These are phyloP conservation scores for Hericium rajendrae DNA, from an alignment of 768 basidiomycete species.

Conservation along the genomic window DNA sequence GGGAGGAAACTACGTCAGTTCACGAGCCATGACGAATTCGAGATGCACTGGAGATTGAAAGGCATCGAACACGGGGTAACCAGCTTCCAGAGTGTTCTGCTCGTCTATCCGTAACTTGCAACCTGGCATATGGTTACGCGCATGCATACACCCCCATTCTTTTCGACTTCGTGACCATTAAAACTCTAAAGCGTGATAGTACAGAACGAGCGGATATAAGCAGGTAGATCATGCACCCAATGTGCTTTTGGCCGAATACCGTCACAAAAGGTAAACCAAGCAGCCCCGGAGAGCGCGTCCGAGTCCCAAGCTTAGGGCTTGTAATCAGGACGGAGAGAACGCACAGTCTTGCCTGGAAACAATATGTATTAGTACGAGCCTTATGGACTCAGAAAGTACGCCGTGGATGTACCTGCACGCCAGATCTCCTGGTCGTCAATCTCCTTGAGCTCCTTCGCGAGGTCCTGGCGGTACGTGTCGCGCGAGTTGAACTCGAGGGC, in stretches of 20 bases:
- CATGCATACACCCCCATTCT: too few relatives aligned
- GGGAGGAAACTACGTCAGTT: too few relatives aligned
- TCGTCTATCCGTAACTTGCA: too few relatives aligned
- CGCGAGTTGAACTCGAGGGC: conserved; percentile 94
- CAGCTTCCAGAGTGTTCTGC: too few relatives aligned
- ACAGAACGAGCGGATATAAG: background rate
- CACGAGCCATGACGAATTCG: too few relatives aligned
- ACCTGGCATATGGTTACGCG: too few relatives aligned
- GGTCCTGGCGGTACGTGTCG: conserved; percentile 84
- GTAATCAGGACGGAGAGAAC: conserved; percentile 79
- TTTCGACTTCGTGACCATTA: too few relatives aligned
- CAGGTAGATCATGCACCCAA: background rate
- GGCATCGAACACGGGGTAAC: too few relatives aligned
- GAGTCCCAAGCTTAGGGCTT: conserved; percentile 32
- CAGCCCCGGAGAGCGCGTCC: background rate
- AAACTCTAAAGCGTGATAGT: too few relatives aligned
- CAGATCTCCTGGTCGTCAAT: conserved; percentile 99
- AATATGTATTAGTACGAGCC: background rate
- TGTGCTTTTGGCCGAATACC: background rate
- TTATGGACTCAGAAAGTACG: conserved; percentile 3
- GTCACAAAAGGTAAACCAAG: background rate
- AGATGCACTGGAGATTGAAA: too few relatives aligned
- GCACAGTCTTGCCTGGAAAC: conserved; percentile 70
- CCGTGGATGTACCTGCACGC: conserved; percentile 60
- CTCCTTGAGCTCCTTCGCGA: conserved; percentile 84